Evolutionary conservation across 2,329 filamentous ascomycete species (phyloP), one percentile per base, ranked within the genome.

Genomic region (Ophiostoma tasmaniense): DNA sequence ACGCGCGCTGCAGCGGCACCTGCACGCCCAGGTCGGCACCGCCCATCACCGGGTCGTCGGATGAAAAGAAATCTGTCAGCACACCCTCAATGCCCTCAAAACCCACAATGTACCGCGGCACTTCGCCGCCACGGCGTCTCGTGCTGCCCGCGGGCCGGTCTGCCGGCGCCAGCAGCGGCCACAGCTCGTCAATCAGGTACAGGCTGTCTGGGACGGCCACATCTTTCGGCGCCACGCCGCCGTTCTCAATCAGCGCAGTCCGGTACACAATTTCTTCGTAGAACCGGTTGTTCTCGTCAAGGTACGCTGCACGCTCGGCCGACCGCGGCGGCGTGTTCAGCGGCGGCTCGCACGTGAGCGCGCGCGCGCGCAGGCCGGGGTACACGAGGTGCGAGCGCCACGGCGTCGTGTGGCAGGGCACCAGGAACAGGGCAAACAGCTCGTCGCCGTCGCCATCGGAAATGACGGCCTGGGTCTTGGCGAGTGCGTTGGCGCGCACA

Each of bases 391-490:
- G 91, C 20, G 90, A 93, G 74, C 93, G 90, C 94, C 95, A 98
- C 2, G 95, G 94, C 0, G 94, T 98, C 73, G 90, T 91, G 81
- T 99, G 95, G 80, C 95, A 99, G 11, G 95, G 95, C 85, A 93
- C 96, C 30, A 99, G 84, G 79, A 98, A 97, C 25, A 90, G 89
- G 42, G 89, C 87, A 74, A 89, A 89, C 13, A 87, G 82, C 70
- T 85, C 83, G 45, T 80, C 74, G 45, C 73, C 71, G 35, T 73
- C 72, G 25, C 76, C 70, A 17, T 68, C 68, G 14, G 66, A 69
- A 7, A 61, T 1, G 0, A 42, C n/a, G 5, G 50, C 35, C 7
- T 67, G 17, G 4, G 11, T 28, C 2, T 61, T 14, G 25, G 75
- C 69, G 22, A 72, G 25, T 3, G 70, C 61, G 8, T 59, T 20